A percentile compares a stretch with the other conserved stretches of the same genome.
These are phyloP conservation scores for Neonectria hederae DNA, from an alignment of 2,329 filamentous ascomycete species.

Conservation along the genomic window DNA sequence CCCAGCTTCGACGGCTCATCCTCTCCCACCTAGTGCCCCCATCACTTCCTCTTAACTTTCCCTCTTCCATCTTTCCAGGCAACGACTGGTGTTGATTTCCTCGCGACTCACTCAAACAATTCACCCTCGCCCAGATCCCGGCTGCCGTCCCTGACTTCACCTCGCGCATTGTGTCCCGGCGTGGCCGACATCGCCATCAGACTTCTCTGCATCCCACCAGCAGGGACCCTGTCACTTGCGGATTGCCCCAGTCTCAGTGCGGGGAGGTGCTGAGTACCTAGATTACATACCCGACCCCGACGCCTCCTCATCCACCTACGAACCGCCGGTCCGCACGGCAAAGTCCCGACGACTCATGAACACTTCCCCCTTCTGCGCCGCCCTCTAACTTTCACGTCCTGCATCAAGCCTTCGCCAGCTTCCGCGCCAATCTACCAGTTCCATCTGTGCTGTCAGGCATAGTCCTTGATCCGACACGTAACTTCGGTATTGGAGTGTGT, in stretches of 20 bases:
- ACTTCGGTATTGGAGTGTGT: constrained; percentile 31
- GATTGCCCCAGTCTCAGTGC: constrained; percentile 35
- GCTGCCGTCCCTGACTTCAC: constrained; percentile 9
- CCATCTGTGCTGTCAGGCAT: constrained; percentile 8
- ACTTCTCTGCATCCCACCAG: constrained; percentile 22
- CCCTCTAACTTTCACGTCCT: constrained; percentile 9
- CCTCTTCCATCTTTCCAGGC: constrained; percentile 29
- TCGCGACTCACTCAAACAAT: constrained; percentile 20
- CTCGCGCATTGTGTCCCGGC: constrained; percentile 10
- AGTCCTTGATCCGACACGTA: constrained; percentile 11
- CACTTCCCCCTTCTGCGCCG: constrained; percentile 20
- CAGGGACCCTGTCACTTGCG: constrained; percentile 34
- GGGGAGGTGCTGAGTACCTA: constrained; percentile 39
- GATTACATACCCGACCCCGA: constrained; percentile 33
- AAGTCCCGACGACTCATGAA: constrained; percentile 28
- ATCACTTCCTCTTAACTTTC: constrained; percentile 31
- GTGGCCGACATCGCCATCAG: constrained; percentile 4
- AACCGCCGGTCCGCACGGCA: constrained; percentile 29
- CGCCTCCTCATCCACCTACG: constrained; percentile 36
- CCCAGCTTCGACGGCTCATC: constrained; percentile 41
- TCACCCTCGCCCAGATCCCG: constrained; percentile 12
- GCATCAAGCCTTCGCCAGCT: constrained; percentile 7
- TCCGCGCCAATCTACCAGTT: constrained; percentile 9
- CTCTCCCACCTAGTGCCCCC: constrained; percentile 33
- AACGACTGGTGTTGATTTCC: constrained; percentile 1